phyloP scores from a whole-genome alignment of 192 early-diverging fungal species.

The Borealophlyctis nickersoniae region DNA sequence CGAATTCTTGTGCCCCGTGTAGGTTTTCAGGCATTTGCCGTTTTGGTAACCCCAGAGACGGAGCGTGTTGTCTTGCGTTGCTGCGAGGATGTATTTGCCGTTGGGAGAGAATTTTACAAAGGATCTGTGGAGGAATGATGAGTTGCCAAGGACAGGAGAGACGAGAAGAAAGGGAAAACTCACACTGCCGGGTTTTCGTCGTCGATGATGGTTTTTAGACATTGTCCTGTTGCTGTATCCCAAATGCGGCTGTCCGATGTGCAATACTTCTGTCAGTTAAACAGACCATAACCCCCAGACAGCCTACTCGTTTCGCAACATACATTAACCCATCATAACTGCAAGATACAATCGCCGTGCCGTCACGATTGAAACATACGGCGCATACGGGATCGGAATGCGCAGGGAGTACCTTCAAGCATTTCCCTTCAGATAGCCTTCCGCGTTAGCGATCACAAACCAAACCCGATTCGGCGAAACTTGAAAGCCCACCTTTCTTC shows the following conservation, averaged over 20 bases:
- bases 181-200: conserved; percentile 93
- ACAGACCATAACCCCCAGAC: background rate
- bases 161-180: conserved; percentile 26
- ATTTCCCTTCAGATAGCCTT: conserved; percentile 60
- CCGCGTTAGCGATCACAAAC: background rate
- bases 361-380: conserved; percentile 96
- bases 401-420: conserved; percentile 85
- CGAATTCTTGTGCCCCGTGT: conserved; percentile 85
- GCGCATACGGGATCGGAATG: conserved; percentile 95
- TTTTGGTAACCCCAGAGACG: conserved; percentile 93
- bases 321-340: conserved; percentile 96
- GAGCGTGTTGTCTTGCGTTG: conserved; percentile 89
- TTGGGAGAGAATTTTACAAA: conserved; percentile 99
- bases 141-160: background rate
- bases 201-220: conserved; percentile 93
- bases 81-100: conserved; percentile 95
- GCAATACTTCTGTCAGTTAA: background rate
- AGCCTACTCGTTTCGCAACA: conserved; percentile 26
- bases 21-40: conserved; percentile 95
- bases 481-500: conserved; percentile 55
- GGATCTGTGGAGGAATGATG: conserved; percentile 46
- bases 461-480: background rate
- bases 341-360: conserved; percentile 91
- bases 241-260: conserved; percentile 78
- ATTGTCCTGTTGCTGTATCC: conserved; percentile 97